phyloP scores from a whole-genome alignment of 2,329 filamentous ascomycete species.

The Colletotrichum sp. region DNA sequence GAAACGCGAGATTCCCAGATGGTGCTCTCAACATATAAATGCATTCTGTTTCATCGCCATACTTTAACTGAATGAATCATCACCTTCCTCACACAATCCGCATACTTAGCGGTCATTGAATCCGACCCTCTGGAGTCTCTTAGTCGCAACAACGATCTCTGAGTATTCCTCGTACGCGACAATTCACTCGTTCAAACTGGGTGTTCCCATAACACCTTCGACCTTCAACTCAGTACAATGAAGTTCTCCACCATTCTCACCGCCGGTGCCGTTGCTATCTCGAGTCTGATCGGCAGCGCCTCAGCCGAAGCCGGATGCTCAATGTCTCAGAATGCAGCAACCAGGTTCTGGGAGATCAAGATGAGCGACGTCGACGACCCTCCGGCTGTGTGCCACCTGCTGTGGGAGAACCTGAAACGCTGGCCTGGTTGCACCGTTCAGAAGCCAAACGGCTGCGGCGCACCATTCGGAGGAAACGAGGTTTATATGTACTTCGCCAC shows the following conservation, averaged over 20 bases:
- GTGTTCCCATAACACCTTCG: not conserved
- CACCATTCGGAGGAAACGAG: not conserved
- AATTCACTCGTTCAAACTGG: not conserved
- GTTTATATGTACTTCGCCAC: conserved; percentile 1
- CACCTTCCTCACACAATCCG: not conserved
- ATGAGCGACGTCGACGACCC: not conserved
- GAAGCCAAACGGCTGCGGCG: not conserved
- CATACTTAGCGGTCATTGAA: not conserved
- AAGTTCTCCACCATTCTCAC: not conserved
- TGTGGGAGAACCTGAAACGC: not conserved
- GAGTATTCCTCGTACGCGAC: accelerated
- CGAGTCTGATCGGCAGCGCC: not conserved
- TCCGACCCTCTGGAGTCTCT: not conserved
- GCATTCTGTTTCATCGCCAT: not conserved
- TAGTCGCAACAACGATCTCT: not conserved
- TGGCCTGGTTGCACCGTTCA: not conserved
- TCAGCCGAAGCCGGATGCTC: not conserved
- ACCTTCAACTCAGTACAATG: not conserved
- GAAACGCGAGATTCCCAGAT: accelerated
- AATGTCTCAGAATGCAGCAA: not conserved
- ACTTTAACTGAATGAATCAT: not conserved
- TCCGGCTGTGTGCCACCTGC: not conserved
- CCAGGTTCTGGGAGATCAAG: not conserved
- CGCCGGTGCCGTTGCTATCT: not conserved
- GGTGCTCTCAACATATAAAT: not conserved